Evolutionary conservation across 495 filamentous ascomycete species (phyloP), one percentile per base, ranked within the genome.

Genomic region (Cetradonia linearis): DNA sequence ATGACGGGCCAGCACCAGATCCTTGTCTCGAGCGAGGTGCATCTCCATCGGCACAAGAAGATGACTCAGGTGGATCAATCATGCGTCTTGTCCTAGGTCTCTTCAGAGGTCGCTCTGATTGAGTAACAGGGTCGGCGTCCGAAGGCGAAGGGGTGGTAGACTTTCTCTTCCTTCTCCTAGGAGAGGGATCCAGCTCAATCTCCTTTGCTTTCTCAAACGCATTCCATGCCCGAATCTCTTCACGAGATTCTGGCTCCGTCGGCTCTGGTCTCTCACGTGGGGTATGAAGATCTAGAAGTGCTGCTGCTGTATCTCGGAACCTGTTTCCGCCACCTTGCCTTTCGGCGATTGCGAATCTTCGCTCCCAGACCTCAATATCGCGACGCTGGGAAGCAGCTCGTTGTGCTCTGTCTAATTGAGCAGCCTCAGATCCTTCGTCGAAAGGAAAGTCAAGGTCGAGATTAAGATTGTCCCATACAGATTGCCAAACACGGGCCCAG

Each of bases 401-500:
- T 63, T 81, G 80, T 64, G 78, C 68, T 42, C 81, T 74, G 56
- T 74, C 67, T 63, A 63, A 76, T 72, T 65, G 73, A 65, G 70
- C 70, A 72, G 56, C 77, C 64, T 40, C 74, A 67, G 56, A 55
- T 28, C 89, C 86, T 64, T 92, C 86, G 62, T 90, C 87, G 66
- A 91, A 92, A 14, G 89, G 87, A 67, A 91, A 93, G 69, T 96
- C 91, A 25, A 95, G 79, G 66, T 96, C 91, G 42, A 96, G 62
- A 61, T 87, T 83, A 13, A 91, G 71, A 48, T 78, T 71, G 53
- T 83, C 75, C 75, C 79, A 83, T 2, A 87, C 81, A 33, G 76
- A 78, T 68, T 85, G 81, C 84, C 84, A 87, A 27, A 86, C 83
- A 5, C 80, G 76, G n/a, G 81, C 80, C 83, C 83, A 87, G 55